phyloP scores from a whole-genome alignment of 495 filamentous ascomycete genomes.

The Xylaria cubensis region DNA sequence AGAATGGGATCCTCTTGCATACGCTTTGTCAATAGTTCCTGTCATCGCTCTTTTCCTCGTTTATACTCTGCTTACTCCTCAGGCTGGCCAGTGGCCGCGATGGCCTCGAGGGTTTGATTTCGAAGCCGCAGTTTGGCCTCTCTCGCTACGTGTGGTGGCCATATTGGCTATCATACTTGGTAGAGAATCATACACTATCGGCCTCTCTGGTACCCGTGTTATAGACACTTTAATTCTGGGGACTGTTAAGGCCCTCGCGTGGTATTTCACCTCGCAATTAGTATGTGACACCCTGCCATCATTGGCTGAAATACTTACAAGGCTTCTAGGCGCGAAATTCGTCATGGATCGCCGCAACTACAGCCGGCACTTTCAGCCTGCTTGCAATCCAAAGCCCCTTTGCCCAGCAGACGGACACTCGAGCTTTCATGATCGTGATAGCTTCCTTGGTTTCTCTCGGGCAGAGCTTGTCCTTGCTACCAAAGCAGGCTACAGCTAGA shows the following conservation, averaged over 20 bases:
- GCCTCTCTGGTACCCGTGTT: constrained; percentile 7
- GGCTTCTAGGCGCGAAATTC: constrained; percentile 22
- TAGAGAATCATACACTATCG: constrained; percentile 9
- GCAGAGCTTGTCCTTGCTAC: constrained; percentile 35
- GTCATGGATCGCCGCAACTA: constrained; percentile 35
- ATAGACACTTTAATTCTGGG: constrained; percentile 25
- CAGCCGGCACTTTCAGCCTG: constrained; percentile 37
- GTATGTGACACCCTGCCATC: constrained; percentile 28
- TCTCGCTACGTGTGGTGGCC: constrained; percentile 25
- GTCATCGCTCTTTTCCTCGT: constrained; percentile 24
- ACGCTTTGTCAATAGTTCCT: constrained; percentile 27
- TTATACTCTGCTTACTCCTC: constrained; percentile 30
- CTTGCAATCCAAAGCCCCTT: constrained; percentile 34
- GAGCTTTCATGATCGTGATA: constrained; percentile 24
- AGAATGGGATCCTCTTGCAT: constrained; percentile 27
- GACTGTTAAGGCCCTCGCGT: constrained; percentile 35
- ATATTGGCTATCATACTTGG: constrained; percentile 18
- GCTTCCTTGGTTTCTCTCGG: constrained; percentile 33
- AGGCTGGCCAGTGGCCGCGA: not conserved
- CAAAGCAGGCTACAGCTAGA: constrained; percentile 27
- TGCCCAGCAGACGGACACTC: constrained; percentile 29
- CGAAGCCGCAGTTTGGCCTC: constrained; percentile 13
- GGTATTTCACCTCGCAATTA: constrained; percentile 38
- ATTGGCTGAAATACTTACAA: constrained; percentile 11
- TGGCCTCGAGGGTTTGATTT: constrained; percentile 23